Percentiles rank a stretch among this genome's conserved stretches.
Conservation (phyloP, 2,329 filamentous ascomycete genomes). For the Clarireedia hainanense region DNA sequence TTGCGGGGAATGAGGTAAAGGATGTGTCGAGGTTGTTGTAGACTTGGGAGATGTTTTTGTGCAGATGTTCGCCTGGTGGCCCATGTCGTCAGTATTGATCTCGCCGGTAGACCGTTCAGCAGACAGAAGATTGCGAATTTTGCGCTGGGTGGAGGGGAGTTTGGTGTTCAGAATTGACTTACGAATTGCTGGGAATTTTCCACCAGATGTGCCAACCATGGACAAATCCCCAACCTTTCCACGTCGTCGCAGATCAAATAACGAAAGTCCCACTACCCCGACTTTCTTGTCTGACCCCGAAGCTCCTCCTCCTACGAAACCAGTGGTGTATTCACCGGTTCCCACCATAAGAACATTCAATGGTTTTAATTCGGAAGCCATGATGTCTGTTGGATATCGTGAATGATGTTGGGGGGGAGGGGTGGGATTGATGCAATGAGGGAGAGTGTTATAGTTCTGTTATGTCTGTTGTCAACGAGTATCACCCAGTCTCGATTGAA, state of each 20-base stretch:
- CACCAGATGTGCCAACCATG: constrained; percentile 86
- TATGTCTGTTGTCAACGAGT: neutral
- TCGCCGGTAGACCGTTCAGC: no score
- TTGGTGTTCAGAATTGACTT: constrained; percentile 28
- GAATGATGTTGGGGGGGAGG: neutral
- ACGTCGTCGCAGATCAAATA: constrained; percentile 81
- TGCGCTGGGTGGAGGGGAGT: neutral
- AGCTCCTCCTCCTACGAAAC: constrained; percentile 76
- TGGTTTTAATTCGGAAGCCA: constrained; percentile 13
- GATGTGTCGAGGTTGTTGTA: constrained; percentile 87
- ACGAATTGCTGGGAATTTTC: constrained; percentile 89
- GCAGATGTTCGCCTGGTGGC: constrained; percentile 64
- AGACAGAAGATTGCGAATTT: no score
- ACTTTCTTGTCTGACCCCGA: constrained; percentile 94
- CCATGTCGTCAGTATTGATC: neutral
- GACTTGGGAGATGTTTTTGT: constrained; percentile 77
- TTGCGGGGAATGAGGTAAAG: constrained; percentile 74
- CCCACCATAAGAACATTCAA: constrained; percentile 40
- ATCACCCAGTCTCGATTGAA: constrained; percentile 2
- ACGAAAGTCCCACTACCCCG: constrained; percentile 80
- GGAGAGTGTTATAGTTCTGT: no score
- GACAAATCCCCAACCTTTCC: constrained; percentile 80
- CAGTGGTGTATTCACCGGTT: constrained; percentile 94
- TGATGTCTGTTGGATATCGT: neutral
- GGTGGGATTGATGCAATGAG: neutral